phyloP scores from a whole-genome alignment of 1,139 yeast species.

The Taphrina sp. region DNA sequence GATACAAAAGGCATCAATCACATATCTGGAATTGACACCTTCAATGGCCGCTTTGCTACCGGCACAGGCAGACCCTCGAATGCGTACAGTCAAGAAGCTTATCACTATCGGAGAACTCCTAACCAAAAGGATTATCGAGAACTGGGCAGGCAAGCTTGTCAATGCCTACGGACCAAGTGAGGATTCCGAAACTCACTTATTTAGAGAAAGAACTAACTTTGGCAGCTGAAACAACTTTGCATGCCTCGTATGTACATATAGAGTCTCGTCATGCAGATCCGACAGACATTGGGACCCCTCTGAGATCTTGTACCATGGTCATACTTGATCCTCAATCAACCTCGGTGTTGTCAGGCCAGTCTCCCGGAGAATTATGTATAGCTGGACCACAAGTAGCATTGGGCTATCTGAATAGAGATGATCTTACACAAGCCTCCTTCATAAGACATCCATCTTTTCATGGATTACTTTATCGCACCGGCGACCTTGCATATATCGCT shows the following conservation, averaged over 20 bases:
- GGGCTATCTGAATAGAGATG: slow-evolving; percentile 40
- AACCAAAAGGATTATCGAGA: slow-evolving; percentile 36
- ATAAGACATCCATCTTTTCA: slow-evolving; percentile 6
- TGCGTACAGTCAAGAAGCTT: slow-evolving; percentile 34
- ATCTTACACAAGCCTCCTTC: slow-evolving; percentile 38
- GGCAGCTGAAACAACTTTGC: slow-evolving; percentile 39
- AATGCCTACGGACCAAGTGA: slow-evolving; percentile 41
- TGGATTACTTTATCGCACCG: slow-evolving; percentile 40
- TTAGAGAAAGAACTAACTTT: background rate
- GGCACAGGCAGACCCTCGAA: slow-evolving; percentile 22
- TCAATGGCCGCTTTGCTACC: slow-evolving; percentile 39
- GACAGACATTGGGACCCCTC: slow-evolving; percentile 39
- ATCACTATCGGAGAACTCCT: slow-evolving; percentile 40
- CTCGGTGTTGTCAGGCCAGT: slow-evolving; percentile 38
- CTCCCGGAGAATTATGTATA: slow-evolving; percentile 40
- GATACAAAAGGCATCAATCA: slow-evolving; percentile 33
- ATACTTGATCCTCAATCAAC: slow-evolving; percentile 33
- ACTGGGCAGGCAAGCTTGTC: slow-evolving; percentile 34
- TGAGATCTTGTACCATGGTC: slow-evolving; percentile 34
- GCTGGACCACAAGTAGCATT: slow-evolving; percentile 41
- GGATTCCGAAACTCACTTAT: background rate
- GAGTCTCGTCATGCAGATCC: slow-evolving; percentile 18
- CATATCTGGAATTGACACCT: slow-evolving; percentile 40
- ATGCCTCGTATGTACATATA: slow-evolving; percentile 37
- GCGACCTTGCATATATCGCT: slow-evolving; percentile 40